These are phyloP conservation scores for Lactifluus hygrophoroides DNA, from an alignment of 768 basidiomycete species.

Conservation along the genomic window DNA sequence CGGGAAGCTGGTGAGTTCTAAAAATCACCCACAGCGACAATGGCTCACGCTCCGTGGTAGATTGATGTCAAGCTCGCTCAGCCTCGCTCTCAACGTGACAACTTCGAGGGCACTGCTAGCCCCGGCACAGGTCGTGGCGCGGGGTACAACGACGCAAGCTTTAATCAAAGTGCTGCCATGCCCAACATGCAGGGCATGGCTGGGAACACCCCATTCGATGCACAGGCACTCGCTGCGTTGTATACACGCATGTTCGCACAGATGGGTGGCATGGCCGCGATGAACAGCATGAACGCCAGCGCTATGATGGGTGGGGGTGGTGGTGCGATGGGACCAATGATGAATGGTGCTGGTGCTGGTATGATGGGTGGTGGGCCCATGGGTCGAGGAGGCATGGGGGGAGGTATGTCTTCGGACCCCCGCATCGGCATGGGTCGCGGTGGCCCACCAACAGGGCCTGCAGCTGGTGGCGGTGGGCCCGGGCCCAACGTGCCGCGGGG, in stretches of 20 bases:
- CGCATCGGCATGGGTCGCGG: conserved; percentile 20
- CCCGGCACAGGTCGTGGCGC: conserved; percentile 15
- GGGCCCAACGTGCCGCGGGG: conserved; percentile 23
- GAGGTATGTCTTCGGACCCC: conserved; percentile 18
- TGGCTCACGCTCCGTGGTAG: conserved; percentile 32
- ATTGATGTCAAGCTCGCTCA: conserved; percentile 96
- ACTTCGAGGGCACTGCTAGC: conserved; percentile 22
- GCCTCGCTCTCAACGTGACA: conserved; percentile 71
- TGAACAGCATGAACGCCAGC: conserved; percentile 34
- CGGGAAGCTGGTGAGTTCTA: conserved; percentile 68
- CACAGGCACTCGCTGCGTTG: conserved; percentile 83
- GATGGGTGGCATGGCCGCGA: conserved; percentile 41
- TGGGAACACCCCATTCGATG: conserved; percentile 61
- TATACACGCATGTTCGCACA: conserved; percentile 88
- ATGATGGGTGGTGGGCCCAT: conserved; percentile 21
- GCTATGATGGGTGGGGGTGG: conserved; percentile 29
- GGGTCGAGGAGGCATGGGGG: conserved; percentile 21
- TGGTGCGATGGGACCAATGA: conserved; percentile 21
- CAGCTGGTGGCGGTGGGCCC: conserved; percentile 13
- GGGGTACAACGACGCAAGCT: conserved; percentile 37
- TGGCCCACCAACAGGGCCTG: conserved; percentile 11
- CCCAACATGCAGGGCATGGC: conserved; percentile 12
- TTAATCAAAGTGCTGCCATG: conserved; percentile 25
- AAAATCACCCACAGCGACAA: neutral
- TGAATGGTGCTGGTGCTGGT: conserved; percentile 28